These are phyloP conservation scores for Claviceps sorghi DNA, from an alignment of 2,329 filamentous ascomycete genomes.

Conservation along the genomic window DNA sequence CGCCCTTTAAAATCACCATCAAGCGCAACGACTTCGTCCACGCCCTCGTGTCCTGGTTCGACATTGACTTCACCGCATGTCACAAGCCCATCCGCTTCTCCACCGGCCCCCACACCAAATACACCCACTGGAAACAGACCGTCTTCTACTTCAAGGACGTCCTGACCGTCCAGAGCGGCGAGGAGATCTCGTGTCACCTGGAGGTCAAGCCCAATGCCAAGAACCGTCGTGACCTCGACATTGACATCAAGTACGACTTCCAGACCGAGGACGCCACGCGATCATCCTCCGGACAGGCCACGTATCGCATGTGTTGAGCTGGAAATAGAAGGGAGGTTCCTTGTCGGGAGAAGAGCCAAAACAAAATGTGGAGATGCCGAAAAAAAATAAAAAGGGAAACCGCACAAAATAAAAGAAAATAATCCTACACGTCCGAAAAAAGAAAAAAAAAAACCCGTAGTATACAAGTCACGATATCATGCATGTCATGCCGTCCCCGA, in stretches of 20 bases:
- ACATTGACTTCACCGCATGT: constrained; percentile 95
- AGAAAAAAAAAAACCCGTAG: neutral
- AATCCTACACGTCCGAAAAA: neutral
- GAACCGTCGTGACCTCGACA: constrained; percentile 91
- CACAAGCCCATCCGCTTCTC: constrained; percentile 97
- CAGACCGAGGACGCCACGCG: constrained; percentile 61
- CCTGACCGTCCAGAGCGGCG: constrained; percentile 76
- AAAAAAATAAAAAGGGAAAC: neutral
- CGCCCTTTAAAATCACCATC: constrained; percentile 59
- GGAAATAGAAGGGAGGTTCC: neutral
- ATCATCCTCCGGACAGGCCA: constrained; percentile 50
- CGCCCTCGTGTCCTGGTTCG: constrained; percentile 95
- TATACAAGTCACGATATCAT: no score
- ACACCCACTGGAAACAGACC: constrained; percentile 99
- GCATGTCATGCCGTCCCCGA: no score
- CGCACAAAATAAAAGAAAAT: neutral
- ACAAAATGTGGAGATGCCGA: neutral
- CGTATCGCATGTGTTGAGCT: constrained; percentile 65
- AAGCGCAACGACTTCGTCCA: constrained; percentile 92
- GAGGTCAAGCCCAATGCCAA: constrained; percentile 80
- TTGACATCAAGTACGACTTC: constrained; percentile 70
- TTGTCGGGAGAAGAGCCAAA: no score
- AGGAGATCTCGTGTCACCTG: constrained; percentile 60
- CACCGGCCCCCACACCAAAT: constrained; percentile 94
- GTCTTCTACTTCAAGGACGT: constrained; percentile 96